Evolutionary conservation across 2,329 filamentous ascomycete species (phyloP).

Genomic region (Ceratocystis huliohia): DNA sequence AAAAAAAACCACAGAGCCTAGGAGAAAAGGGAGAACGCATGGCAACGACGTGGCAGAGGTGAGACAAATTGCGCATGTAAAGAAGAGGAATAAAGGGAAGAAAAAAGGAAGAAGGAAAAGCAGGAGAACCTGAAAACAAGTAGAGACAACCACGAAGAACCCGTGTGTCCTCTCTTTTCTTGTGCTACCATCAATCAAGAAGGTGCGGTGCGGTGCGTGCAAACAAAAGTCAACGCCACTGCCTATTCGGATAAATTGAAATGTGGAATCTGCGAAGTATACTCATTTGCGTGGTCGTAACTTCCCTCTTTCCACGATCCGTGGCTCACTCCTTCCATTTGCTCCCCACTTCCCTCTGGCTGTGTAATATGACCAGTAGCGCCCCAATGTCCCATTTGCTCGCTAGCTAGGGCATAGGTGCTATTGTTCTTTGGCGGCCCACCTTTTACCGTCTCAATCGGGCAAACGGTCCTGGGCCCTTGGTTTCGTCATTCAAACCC

Average conservation of each 20-base stretch:
- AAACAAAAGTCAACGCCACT: not conserved
- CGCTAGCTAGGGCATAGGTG: not conserved
- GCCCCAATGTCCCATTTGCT: not conserved
- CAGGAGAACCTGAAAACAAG: not conserved
- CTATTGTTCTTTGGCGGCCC: not conserved
- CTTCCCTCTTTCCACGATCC: not conserved
- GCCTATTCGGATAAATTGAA: not conserved
- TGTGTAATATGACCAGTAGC: constrained; percentile 4
- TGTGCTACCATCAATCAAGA: not conserved
- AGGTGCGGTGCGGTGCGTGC: not conserved
- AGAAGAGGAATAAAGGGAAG: not conserved
- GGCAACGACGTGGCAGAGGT: not conserved
- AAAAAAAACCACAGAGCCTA: not conserved
- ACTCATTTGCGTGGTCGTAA: not conserved
- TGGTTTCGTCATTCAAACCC: not conserved
- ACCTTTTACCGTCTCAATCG: not conserved
- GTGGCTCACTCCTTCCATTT: constrained; percentile 4
- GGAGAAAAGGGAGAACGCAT: not conserved
- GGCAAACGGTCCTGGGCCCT: not conserved
- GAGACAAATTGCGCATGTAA: not conserved
- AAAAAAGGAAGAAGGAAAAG: not conserved
- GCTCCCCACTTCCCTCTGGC: not conserved
- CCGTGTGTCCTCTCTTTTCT: constrained; percentile 3
- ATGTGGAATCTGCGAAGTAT: not conserved
- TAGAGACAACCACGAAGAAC: not conserved